A percentile compares a stretch with the other conserved stretches of the same genome.
Evolutionary conservation across 306 rosid species (phyloP).

Genomic region (Quercus wislizeni): DNA sequence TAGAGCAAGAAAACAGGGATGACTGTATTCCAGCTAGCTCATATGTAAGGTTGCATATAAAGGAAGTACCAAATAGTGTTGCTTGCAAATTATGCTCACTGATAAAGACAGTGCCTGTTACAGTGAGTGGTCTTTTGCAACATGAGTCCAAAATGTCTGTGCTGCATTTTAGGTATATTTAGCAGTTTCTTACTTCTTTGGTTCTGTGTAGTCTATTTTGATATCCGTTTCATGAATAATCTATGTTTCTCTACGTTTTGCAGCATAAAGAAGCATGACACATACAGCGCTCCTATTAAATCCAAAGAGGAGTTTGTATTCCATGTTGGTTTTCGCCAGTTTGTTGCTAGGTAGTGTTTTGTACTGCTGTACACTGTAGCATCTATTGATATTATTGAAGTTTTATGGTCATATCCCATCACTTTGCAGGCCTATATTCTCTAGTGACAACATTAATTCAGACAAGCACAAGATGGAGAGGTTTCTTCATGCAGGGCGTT

Average conservation of each 20-base stretch:
- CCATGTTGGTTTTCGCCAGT: conserved; percentile 97
- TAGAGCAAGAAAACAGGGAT: conserved; percentile 59
- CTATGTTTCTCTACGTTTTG: conserved; percentile 29
- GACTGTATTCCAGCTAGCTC: conserved; percentile 57
- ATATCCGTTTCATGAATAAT: not conserved
- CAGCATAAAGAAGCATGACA: conserved; percentile 84
- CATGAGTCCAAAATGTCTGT: conserved; percentile 96
- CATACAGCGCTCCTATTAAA: conserved; percentile 69
- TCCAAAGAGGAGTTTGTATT: conserved; percentile 85
- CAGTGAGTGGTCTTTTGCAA: conserved; percentile 85
- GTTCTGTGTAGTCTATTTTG: not conserved
- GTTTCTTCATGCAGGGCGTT: conserved; percentile 92
- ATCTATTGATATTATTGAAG: not conserved
- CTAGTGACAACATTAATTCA: conserved; percentile 70
- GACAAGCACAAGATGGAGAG: conserved; percentile 99
- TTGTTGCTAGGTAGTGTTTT: conserved; percentile 68
- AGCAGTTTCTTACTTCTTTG: not conserved
- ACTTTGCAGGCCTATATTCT: conserved; percentile 76
- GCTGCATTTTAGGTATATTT: conserved; percentile 81
- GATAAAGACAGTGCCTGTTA: conserved; percentile 48
- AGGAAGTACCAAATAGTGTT: conserved; percentile 57
- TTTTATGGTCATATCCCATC: not conserved
- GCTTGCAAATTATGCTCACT: conserved; percentile 55
- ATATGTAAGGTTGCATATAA: conserved; percentile 71
- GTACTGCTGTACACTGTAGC: not conserved